Base-by-base conservation (phyloP, 169 alveolate species). In the Eimeria praecox region DNA sequence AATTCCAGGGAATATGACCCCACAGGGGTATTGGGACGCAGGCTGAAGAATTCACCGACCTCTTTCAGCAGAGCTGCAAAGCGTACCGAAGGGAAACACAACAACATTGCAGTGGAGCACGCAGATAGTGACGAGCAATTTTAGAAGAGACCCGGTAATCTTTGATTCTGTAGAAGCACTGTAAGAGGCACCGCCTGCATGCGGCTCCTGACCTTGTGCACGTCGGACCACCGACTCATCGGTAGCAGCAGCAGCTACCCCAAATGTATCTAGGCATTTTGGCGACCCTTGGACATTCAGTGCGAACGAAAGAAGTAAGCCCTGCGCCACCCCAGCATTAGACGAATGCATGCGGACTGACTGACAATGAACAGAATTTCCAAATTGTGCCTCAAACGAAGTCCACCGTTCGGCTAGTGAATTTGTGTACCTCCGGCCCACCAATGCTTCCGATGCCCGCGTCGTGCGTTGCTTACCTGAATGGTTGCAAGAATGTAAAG, bases 161-260 rank as follows among this genome's bases (percentile, higher is more conserved):
- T 38, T 18, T 16, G 54, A 20, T 6, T 35, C 33, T 73, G 83
- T 52, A 38, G 3, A 9, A 44, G 66, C 87, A 77, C 59, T 40
- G 22, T 44, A 40, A 38, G 35, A 77, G 33, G 18, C 27, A 49
- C 5, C 30, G 44, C 2, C 40, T 16, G 35, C 2, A 3, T 18
- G 33, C 3, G 33, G 73, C 30, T 20, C 52, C 93, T 62, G 93
- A 87, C 93, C 93, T 87, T 46, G 30, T 10, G 93, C 93, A 40
- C 38, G 59, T 40, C 52, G 78, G 33, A 87, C 93, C 24, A 87
- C 93, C 18, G 82, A 87, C 42, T 40, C 64, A 9, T 87, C 93
- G 44, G 93, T 35, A 33, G 93, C 93, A 56, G 93, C 93, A 6
- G 93, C 93, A 87, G 93, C 82, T 62, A 46, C 93, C 80, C 93